A percentile compares a stretch with the other conserved stretches of the same genome.
phyloP scores from a whole-genome alignment of 345 rosid genomes.

The Gossypium ekmanianum region DNA sequence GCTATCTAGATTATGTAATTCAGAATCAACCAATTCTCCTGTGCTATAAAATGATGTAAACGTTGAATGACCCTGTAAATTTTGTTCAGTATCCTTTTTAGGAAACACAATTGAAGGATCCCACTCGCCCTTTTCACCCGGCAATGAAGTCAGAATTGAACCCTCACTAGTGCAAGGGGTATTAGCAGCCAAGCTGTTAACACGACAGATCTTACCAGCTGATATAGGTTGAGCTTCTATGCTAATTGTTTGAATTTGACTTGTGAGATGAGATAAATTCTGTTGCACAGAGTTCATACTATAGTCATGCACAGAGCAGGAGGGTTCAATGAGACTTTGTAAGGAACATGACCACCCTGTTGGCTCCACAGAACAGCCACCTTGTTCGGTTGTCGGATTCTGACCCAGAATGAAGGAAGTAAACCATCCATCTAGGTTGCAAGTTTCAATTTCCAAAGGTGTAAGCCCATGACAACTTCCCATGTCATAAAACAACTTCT shows the following conservation, averaged over 20 bases:
- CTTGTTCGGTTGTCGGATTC: conserved; percentile 34
- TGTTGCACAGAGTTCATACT: conserved; percentile 5
- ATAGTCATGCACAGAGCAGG: conserved; percentile 12
- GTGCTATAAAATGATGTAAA: conserved; percentile 14
- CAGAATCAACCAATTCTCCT: conserved; percentile 22
- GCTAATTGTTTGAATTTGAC: conserved; percentile 6
- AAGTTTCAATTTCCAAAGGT: conserved; percentile 27
- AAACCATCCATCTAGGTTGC: conserved; percentile 51
- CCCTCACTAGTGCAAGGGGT: neutral
- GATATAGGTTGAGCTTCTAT: conserved; percentile 19
- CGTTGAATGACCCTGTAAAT: conserved; percentile 15
- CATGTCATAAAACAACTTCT: conserved; percentile 36
- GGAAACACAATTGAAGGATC: neutral
- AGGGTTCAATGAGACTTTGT: conserved; percentile 22
- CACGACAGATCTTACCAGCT: conserved; percentile 9
- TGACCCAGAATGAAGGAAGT: conserved; percentile 41
- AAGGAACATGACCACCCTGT: conserved; percentile 33
- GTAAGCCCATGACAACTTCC: conserved; percentile 17
- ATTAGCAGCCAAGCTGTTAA: conserved; percentile 2
- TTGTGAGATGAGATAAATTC: conserved; percentile 18
- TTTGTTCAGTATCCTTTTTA: conserved; percentile 10
- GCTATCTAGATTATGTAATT: conserved; percentile 9
- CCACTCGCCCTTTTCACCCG: neutral
- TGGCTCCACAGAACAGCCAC: conserved; percentile 41
- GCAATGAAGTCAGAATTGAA: conserved; percentile 6